Base-by-base conservation (phyloP, 306 rosid species). In the Chamaecrista fasciculata region DNA sequence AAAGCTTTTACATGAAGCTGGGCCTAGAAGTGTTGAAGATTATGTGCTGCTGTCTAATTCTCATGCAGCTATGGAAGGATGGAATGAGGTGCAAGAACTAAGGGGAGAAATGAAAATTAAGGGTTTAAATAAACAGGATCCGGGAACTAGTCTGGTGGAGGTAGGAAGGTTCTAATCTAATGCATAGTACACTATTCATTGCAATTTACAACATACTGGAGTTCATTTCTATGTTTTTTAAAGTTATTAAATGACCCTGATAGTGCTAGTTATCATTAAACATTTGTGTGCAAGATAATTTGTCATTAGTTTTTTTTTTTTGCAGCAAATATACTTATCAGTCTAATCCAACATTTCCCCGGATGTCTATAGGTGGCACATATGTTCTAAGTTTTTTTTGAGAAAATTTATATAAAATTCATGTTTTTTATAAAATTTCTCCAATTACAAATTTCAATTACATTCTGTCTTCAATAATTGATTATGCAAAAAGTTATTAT, bases 1-100 rank as follows among this genome's bases (percentile, higher is more conserved):
- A 12, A 39, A 62, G 21, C 16, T 39, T 39, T 23, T 40, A 21
- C 50, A 62, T 23, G 67, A 62, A 40, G 33, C 51, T 11, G 67
- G 12, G 20, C 67, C 67, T 62, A 62, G 14, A 62, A 40, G 43
- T 40, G 7, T 21, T 62, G 67, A 62, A 23, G 67, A 62, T 40
- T 62, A 21, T 62, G 12, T 62, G 1, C 0, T 62, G 6, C 51
- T 62, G 67, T 62, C 67, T 33, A 39, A 62, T 62, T 39, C 11
- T 23, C 49, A 20, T n/a, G 50, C 67, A 20, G 34, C 34, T 8
- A 62, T 62, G 50, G 67, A 26, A 6, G 34, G 33, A 37, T 62
- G 67, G 67, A 3, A 16, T 14, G 51, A 21, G 5, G 36, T 23
- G 15, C 19, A 21, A 21, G 50, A 62, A 21, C 19, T 39, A 6